A percentile compares a stretch with the other conserved stretches of the same genome.
Conservation (phyloP, 805 yeast species). For the Starmerella vaccinii region DNA sequence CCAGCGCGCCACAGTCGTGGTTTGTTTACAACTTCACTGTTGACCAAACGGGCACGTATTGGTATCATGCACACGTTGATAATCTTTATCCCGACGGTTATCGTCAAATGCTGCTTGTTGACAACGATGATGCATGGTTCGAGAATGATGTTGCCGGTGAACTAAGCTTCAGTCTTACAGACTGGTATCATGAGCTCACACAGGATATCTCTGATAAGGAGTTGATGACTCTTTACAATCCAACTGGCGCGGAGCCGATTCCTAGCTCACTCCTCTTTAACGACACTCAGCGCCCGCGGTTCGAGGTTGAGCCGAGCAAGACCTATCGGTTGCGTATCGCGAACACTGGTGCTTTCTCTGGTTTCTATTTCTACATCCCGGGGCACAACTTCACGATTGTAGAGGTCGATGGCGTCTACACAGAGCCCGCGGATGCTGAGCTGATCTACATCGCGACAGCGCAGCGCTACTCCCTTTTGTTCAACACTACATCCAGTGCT, state of each 20-base stretch:
- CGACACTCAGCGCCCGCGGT: conserved; percentile 45
- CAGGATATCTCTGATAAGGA: conserved; percentile 37
- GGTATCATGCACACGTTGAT: conserved; percentile 93
- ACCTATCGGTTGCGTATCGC: conserved; percentile 74
- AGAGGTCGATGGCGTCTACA: conserved; percentile 86
- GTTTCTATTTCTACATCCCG: conserved; percentile 81
- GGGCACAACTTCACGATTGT: conserved; percentile 78
- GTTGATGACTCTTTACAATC: conserved; percentile 69
- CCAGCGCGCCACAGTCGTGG: conserved; percentile 69
- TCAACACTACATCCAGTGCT: conserved; percentile 58
- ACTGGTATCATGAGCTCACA: conserved; percentile 74
- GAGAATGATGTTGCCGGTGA: conserved; percentile 66
- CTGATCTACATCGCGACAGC: conserved; percentile 77
- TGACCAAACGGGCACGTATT: conserved; percentile 78
- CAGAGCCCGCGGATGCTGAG: conserved; percentile 60
- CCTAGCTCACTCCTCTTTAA: conserved; percentile 75
- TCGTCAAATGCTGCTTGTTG: conserved; percentile 52
- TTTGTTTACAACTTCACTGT: conserved; percentile 82
- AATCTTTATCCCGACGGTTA: conserved; percentile 91
- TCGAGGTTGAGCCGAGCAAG: conserved; percentile 65
- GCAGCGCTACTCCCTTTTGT: conserved; percentile 76
- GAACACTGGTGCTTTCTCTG: conserved; percentile 84
- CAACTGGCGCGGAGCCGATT: conserved; percentile 97
- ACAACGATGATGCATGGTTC: conserved; percentile 56
- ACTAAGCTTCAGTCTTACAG: conserved; percentile 54